Evolutionary conservation across 345 rosid species (phyloP).

Genomic region (Cochlearia excelsa): DNA sequence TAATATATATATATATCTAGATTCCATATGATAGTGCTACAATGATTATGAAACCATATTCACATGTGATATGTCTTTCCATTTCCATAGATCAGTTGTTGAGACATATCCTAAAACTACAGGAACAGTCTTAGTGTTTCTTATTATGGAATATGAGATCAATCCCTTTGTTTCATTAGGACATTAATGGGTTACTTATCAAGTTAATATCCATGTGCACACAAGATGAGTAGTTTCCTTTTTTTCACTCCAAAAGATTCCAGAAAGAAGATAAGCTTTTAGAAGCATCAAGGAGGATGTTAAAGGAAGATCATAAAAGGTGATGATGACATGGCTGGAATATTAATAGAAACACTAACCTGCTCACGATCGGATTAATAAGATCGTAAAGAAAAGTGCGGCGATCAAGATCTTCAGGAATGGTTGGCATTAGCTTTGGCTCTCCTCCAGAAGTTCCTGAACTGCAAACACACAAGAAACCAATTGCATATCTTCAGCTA

Average conservation of each 20-base stretch:
- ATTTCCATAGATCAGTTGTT: constrained; percentile 20
- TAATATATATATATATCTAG: too few relatives aligned
- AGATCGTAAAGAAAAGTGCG: constrained; percentile 86
- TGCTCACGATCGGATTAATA: constrained; percentile 76
- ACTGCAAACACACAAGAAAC: constrained; percentile 42
- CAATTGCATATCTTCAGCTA: constrained; percentile 9
- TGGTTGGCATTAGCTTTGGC: constrained; percentile 96
- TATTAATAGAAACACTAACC: constrained; percentile 40
- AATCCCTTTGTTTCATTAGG: constrained; percentile 17
- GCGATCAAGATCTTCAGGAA: constrained; percentile 78
- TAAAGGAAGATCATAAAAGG: not conserved
- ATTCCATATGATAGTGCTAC: too few relatives aligned
- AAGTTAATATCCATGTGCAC: constrained; percentile 4
- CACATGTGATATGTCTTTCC: constrained; percentile 23
- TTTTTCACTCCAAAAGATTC: not conserved
- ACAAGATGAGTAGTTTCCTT: not conserved
- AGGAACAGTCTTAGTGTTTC: constrained; percentile 28
- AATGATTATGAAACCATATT: constrained; percentile 18
- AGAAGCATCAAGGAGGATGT: constrained; percentile 6
- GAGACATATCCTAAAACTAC: constrained; percentile 25
- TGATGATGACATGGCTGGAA: not conserved
- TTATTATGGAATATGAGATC: constrained; percentile 23
- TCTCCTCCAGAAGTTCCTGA: constrained; percentile 92
- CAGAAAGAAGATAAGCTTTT: constrained; percentile 16
- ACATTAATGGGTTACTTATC: too few relatives aligned